These are phyloP conservation scores for Cinnamomum chago DNA, from an alignment of 164 flowering plant species.

Conservation along the genomic window DNA sequence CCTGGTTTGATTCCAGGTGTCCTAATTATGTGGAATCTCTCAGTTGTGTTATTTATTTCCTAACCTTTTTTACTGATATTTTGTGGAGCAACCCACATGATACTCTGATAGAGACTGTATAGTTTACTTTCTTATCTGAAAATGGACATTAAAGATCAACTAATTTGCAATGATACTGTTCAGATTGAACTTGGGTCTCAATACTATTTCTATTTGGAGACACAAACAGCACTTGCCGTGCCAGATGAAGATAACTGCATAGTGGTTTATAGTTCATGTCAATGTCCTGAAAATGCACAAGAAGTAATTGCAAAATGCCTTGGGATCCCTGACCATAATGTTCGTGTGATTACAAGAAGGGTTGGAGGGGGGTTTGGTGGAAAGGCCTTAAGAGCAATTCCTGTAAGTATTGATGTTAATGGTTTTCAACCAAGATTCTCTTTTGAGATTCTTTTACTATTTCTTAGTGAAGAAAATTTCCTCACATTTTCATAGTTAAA, in stretches of 20 bases:
- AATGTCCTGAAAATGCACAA: conserved; percentile 63
- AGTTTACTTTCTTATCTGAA: neutral
- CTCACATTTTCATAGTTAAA: neutral
- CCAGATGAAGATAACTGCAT: conserved; percentile 95
- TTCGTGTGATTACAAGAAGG: conserved; percentile 86
- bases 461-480: neutral
- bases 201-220: conserved; percentile 89
- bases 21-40: too few relatives aligned
- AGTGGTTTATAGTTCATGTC: conserved; percentile 71
- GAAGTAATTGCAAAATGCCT: conserved; percentile 62
- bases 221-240: conserved; percentile 82
- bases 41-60: neutral
- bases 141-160: neutral
- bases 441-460: neutral
- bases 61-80: neutral
- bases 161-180: conserved; percentile 6
- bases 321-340: conserved; percentile 77
- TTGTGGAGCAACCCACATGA: neutral
- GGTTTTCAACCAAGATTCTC: neutral
- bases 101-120: neutral
- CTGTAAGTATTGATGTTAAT: conserved; percentile 47
- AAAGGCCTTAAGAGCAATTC: conserved; percentile 56
- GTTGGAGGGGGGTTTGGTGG: conserved; percentile 99
- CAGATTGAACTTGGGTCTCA: conserved; percentile 82
- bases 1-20: too few relatives aligned